Evolutionary conservation across 192 early-diverging fungal genomes (phyloP), one percentile per base, ranked within the genome.

Genomic region (Coemansia sp.): DNA sequence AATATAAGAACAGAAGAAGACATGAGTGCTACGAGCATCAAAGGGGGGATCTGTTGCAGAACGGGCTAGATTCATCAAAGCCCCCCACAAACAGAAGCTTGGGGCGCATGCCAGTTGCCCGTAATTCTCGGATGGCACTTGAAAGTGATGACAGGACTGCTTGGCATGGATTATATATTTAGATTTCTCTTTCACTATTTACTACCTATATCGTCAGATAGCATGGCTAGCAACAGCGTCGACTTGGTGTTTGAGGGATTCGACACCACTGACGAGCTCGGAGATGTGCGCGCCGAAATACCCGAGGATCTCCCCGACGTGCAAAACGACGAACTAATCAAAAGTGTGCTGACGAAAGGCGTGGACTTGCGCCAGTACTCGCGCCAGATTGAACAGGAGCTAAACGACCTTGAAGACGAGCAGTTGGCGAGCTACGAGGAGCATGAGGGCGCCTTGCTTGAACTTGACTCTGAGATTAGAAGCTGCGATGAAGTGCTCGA

Each of bases 301-400:
- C 47, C 13, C 13, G 67, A 68, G 29, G 49, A 46, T 3, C 65
- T 85, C 39, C 72, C 67, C 11, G 90, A 91, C 53, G 91, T 94
- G 60, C 86, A 94, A 62, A 92, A 94, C 77, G 95, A 98, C 74
- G 89, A 89, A 55, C 86, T 95, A 39, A 93, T 98, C 41, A 88
- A 86, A 46, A 86, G 94, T 41, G 91, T 92, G 5, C 82, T 98
- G 47, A 87, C 88, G 9, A 68, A 91, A 78, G 94, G 93, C 36
- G 87, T 95, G 68, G 94, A 97, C 79, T 86, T 99, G 57, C 88
- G 93, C 18, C 89, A 93, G 71, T 94, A 97, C 80, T 90, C 92
- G 8, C 89, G 85, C 49, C 83, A 94, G 40, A 88, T 97, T 15
- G 90, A 92, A 41, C 75, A 83, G 12, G 92, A 98, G 71, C 86